Base-by-base conservation (phyloP, 768 basidiomycete genomes). In the Heimioporus sp. region DNA sequence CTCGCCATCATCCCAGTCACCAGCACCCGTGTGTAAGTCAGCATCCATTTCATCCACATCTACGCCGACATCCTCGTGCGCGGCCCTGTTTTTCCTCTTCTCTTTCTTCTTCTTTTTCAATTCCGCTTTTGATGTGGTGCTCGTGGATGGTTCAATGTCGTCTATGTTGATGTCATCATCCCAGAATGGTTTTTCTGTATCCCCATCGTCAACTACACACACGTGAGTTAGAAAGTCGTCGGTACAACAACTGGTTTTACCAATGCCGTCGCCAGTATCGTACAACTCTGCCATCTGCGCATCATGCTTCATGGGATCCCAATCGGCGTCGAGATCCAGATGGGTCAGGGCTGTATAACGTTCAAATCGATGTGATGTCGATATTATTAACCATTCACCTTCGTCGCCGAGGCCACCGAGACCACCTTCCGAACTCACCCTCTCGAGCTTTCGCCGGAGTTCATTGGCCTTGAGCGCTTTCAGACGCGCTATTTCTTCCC, bases 251-350 rank as follows among this genome's bases (percentile, higher is more conserved):
- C 37, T n/a, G 10, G 54, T 67, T 34, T 56, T 54, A 44, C 68
- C 67, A 5, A 70, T 70, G n/a, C 61, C 69, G 12, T 74, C 76
- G 4, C 80, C 81, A 21, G 74, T 75, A 11, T 73, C 81, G 62
- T 93, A 91, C 21, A 98, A 65, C 19, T 75, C 79, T 0, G 80
- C 76, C 87, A 99, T 93, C 65, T 92, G 89, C 34, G 67, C 70
- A 57, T 97, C 93, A 63, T 97, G 91, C 49, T 81, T 80, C 11
- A 78, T 82, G 12, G 92, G 87, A 61, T 98, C 92, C 88, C 92
- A 98, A 41, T 98, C 94, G 2, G 84, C 91, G 11, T 98, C 94
- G 7, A 99, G 72, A 60, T 96, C 92, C 4, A 96, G 75, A 38
- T 80, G 81, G 47, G 78, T 72, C 46, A 93, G 68, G 4, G 81